Evolutionary conservation across 2,329 filamentous ascomycete genomes (phyloP).

Genomic region (Neonectria punicea): DNA sequence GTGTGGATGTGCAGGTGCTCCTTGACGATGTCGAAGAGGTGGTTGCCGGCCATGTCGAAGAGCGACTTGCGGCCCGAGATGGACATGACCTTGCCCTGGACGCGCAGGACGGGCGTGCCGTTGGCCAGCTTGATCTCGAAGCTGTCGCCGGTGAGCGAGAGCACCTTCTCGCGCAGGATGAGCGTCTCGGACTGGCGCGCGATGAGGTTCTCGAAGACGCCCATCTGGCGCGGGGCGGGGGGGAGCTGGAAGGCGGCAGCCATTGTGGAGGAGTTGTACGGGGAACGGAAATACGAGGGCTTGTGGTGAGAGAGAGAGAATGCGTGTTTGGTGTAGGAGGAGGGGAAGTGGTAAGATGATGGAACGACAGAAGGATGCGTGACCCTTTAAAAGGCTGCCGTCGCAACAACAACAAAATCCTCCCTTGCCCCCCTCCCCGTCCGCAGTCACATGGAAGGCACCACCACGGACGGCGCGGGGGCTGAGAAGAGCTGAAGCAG

Average conservation of each 20-base stretch:
- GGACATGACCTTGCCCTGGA: constrained; percentile 65
- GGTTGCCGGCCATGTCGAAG: constrained; percentile 61
- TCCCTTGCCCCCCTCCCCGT: neutral
- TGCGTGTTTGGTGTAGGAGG: neutral
- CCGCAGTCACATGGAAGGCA: neutral
- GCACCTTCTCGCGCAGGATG: constrained; percentile 68
- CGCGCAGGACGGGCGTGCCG: constrained; percentile 64
- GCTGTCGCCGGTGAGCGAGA: constrained; percentile 71
- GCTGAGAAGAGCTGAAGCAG: neutral
- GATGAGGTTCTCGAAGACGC: constrained; percentile 53
- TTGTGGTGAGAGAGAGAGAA: neutral
- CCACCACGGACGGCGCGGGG: neutral
- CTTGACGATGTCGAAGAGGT: constrained; percentile 69
- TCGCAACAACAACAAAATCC: neutral
- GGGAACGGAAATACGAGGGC: neutral
- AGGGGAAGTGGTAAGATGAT: neutral
- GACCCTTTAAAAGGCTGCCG: neutral
- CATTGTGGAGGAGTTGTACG: neutral
- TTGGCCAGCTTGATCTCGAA: constrained; percentile 69
- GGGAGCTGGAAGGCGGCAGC: constrained; percentile 39
- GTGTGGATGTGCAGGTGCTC: constrained; percentile 61
- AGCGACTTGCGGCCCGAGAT: constrained; percentile 67
- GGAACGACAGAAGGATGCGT: neutral
- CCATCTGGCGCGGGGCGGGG: constrained; percentile 47
- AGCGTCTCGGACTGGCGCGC: constrained; percentile 58